Evolutionary conservation across 306 rosid genomes (phyloP).

Genomic region (Ochetophila trinervis): DNA sequence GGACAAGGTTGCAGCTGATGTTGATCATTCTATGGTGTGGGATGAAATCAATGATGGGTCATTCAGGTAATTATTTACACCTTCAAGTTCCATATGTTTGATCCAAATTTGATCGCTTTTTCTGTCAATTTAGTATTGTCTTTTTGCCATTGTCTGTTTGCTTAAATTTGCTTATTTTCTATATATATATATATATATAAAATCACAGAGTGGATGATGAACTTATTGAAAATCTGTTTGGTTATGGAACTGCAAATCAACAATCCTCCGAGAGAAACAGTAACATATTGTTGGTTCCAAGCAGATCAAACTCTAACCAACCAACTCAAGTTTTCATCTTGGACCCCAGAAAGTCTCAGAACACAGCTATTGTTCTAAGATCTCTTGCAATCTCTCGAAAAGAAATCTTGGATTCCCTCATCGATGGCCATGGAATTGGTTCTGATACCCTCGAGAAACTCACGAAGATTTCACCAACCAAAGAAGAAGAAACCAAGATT

Average conservation of each 20-base stretch:
- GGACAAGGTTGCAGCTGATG: slow-evolving; percentile 82
- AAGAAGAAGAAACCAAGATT: slow-evolving; percentile 64
- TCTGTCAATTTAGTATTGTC: too few species aligned
- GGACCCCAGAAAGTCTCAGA: slow-evolving; percentile 70
- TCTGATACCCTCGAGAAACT: slow-evolving; percentile 75
- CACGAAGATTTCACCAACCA: slow-evolving; percentile 62
- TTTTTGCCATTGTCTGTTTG: background rate
- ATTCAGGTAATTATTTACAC: slow-evolving; percentile 42
- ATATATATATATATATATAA: too few species aligned
- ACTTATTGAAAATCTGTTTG: slow-evolving; percentile 76
- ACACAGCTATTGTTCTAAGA: slow-evolving; percentile 71
- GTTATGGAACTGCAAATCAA: slow-evolving; percentile 40
- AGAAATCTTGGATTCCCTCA: slow-evolving; percentile 58
- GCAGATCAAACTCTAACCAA: slow-evolving; percentile 32
- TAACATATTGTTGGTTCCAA: slow-evolving; percentile 25
- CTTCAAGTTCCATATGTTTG: background rate
- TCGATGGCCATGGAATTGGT: slow-evolving; percentile 64
- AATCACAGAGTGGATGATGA: slow-evolving; percentile 71
- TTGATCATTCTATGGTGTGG: slow-evolving; percentile 82
- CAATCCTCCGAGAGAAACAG: slow-evolving; percentile 36
- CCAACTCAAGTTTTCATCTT: slow-evolving; percentile 60
- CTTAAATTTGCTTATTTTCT: background rate
- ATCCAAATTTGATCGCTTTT: slow-evolving; percentile 1
- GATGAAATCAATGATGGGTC: slow-evolving; percentile 79
- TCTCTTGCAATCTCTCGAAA: slow-evolving; percentile 53